Base-by-base conservation (phyloP, 1,139 yeast species). In the Nakaseomyces kungkrabaensis region DNA sequence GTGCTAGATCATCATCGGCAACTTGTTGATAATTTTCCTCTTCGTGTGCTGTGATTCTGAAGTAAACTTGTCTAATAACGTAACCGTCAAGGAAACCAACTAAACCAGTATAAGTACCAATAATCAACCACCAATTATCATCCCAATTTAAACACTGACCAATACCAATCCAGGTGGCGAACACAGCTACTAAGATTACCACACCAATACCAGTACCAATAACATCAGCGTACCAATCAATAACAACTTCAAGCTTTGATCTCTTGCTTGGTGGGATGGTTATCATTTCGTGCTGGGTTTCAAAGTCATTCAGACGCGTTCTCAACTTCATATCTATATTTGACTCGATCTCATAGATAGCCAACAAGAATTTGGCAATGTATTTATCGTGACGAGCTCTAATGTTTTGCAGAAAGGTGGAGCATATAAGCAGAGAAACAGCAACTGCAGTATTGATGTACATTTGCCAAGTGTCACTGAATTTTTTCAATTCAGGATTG, bases 21-120 rank as follows among this genome's bases (percentile, higher is more conserved):
- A 63, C 57, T 5, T 50, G 54, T 3, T 52, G 50, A 47, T 61
- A 68, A 48, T 66, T 63, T 1, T 43, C 43, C 37, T 67, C 62
- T 49, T 67, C 71, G 42, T 66, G 59, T 10, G 53, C 41, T 3
- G 66, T 62, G 27, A 63, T 62, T 43, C 68, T 58, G 45, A 59
- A 61, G 45, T 67, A 70, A n/a, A 66, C 67, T 47, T 69, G 68
- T 54, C 74, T 60, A 41, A 71, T 57, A 27, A 66, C 68, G 52
- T 68, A 71, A 1, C 74, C 73, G 53, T 71, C 74, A 38, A 67
- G 52, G 52, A 69, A 70, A 4, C 74, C 73, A 34, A 70, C 59
- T 31, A 71, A 58, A 25, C 74, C 74, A 0, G 74, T 69, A 52
- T 71, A 71, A 3, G 74, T 68, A 47, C 74, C 74, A 53, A 70